Conservation (phyloP, 306 rosid species). For the Cucurbita ficifolia region DNA sequence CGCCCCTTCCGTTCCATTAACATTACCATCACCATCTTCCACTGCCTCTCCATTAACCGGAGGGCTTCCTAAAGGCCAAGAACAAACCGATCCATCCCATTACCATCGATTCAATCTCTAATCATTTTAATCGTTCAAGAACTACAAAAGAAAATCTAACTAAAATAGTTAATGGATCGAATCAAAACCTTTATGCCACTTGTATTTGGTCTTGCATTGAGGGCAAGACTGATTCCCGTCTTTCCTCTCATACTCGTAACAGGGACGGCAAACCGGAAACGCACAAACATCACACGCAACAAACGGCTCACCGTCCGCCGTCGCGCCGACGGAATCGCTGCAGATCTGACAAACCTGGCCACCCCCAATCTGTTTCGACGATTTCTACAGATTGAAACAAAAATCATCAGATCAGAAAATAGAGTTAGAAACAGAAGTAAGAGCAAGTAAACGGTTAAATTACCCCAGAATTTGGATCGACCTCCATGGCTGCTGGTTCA, state of each 20-base stretch:
- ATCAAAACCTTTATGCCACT: slow-evolving; percentile 63
- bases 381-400: neutral
- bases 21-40: slow-evolving; percentile 45
- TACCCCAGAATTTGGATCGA: slow-evolving; percentile 6
- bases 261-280: slow-evolving; percentile 89
- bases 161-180: neutral
- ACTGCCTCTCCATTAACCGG: slow-evolving; percentile 63
- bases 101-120: neutral
- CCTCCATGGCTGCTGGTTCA: slow-evolving; percentile 4
- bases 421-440: neutral
- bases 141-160: neutral
- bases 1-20: slow-evolving; percentile 45
- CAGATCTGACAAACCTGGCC: slow-evolving; percentile 91
- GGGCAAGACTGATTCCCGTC: slow-evolving; percentile 98
- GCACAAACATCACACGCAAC: slow-evolving; percentile 72
- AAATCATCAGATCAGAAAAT: neutral
- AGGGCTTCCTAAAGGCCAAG: slow-evolving; percentile 56
- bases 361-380: slow-evolving; percentile 14
- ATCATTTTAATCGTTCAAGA: neutral
- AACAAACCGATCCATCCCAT: neutral
- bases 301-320: slow-evolving; percentile 57
- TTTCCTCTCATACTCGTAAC: slow-evolving; percentile 95
- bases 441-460: neutral
- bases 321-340: slow-evolving; percentile 66
- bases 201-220: slow-evolving; percentile 88